Evolutionary conservation across 1,284 basidiomycete genomes (phyloP).

Genomic region (Ustilago hordei): DNA sequence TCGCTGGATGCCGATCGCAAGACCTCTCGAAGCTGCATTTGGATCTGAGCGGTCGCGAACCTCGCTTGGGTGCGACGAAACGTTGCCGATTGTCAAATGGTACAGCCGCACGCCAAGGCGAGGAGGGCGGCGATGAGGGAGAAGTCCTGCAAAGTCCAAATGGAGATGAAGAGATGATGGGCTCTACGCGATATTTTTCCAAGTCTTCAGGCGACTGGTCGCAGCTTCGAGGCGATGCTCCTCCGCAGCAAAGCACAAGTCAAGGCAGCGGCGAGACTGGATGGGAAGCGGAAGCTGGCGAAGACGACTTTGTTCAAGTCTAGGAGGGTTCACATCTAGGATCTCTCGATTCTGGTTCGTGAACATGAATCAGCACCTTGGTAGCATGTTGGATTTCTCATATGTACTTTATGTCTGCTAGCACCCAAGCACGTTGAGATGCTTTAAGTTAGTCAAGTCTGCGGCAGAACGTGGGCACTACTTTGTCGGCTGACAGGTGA

Average conservation of each 20-base stretch:
- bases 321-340: not conserved
- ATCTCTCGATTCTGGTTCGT: not conserved
- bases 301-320: constrained; percentile 48
- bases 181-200: constrained; percentile 8
- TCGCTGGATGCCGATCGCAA: constrained; percentile 48
- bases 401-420: not conserved
- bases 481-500: not conserved
- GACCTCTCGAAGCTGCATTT: constrained; percentile 25
- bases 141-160: constrained; percentile 23
- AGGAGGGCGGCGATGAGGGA: constrained; percentile 9
- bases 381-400: not conserved
- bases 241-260: not conserved
- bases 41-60: constrained; percentile 11
- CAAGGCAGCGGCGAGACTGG: not conserved
- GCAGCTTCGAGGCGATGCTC: constrained; percentile 16
- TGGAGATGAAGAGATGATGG: constrained; percentile 37
- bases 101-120: constrained; percentile 6
- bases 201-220: constrained; percentile 51
- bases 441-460: not conserved
- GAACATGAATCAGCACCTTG: not conserved
- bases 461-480: not conserved
- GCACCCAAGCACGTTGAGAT: not conserved
- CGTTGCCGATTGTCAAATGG: constrained; percentile 33
- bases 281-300: constrained; percentile 9
- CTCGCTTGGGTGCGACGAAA: constrained; percentile 9